These are phyloP conservation scores for Planoprotostelium fungivorum DNA, from an alignment of 78 protist species.

Conservation along the genomic window DNA sequence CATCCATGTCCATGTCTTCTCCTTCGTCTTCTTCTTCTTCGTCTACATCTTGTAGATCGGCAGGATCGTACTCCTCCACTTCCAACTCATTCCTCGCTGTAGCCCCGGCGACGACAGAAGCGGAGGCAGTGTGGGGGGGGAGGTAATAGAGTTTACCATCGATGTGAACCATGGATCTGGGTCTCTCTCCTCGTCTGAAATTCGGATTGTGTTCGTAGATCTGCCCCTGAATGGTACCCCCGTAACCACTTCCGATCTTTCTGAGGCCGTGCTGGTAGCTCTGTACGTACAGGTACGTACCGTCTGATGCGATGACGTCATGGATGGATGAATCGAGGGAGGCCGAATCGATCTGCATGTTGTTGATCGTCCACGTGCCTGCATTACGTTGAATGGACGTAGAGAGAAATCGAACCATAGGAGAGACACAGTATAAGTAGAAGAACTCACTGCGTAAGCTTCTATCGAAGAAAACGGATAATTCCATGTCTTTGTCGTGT, in stretches of 20 bases:
- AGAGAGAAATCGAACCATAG: not conserved
- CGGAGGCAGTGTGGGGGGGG: not conserved
- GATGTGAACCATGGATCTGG: not conserved
- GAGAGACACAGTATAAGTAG: not conserved
- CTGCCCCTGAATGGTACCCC: conserved; percentile 1
- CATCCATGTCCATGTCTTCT: not conserved
- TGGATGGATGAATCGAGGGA: not conserved
- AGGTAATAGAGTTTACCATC: not conserved
- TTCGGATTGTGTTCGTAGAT: not conserved
- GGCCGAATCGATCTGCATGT: not conserved
- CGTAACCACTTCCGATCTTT: conserved; percentile 3
- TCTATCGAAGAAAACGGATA: not conserved
- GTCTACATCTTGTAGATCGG: not conserved
- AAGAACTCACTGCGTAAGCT: not conserved
- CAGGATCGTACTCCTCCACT: not conserved
- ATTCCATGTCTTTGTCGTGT: not conserved
- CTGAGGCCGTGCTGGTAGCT: not conserved
- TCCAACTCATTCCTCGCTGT: not conserved
- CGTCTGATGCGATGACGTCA: not conserved
- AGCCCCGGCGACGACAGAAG: not conserved
- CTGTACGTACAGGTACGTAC: not conserved
- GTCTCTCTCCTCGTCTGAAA: not conserved
- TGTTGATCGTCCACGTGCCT: not conserved
- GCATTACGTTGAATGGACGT: not conserved
- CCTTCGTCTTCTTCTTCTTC: not conserved